phyloP scores from a whole-genome alignment of 2,329 filamentous ascomycete genomes.

The Neoscytalidium dimidiatum region DNA sequence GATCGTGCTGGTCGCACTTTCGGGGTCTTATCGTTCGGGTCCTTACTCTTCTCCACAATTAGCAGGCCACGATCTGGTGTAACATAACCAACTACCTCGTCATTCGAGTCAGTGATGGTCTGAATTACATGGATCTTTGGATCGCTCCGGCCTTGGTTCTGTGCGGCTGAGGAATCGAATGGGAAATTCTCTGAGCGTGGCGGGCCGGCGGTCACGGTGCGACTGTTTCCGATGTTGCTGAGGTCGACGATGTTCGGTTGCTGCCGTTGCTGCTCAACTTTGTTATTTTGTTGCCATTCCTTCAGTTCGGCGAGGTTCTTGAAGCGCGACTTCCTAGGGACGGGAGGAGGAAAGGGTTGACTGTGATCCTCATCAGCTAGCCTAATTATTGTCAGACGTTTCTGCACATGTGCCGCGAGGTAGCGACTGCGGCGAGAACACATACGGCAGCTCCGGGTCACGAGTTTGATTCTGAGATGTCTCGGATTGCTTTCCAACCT shows the following conservation, averaged over 20 bases:
- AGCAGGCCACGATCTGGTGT: neutral
- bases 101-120: neutral
- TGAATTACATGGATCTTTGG: too few relatives aligned
- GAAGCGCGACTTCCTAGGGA: neutral
- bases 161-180: too few relatives aligned
- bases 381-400: neutral
- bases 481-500: neutral
- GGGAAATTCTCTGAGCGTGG: too few relatives aligned
- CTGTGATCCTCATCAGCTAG: neutral
- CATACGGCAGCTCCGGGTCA: neutral
- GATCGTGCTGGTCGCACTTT: neutral
- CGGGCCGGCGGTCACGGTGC: too few relatives aligned
- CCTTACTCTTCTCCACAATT: neutral
- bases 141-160: too few relatives aligned
- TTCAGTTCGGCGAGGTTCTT: neutral
- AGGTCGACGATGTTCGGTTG: too few relatives aligned
- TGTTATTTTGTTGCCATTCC: neutral
- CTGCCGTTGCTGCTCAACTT: too few relatives aligned
- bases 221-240: too few relatives aligned
- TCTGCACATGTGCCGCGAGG: neutral
- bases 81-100: neutral
- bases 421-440: neutral
- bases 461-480: neutral
- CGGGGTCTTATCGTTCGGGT: neutral
- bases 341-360: neutral